phyloP scores from a whole-genome alignment of 495 filamentous ascomycete genomes.

The Xylaria nigripes region DNA sequence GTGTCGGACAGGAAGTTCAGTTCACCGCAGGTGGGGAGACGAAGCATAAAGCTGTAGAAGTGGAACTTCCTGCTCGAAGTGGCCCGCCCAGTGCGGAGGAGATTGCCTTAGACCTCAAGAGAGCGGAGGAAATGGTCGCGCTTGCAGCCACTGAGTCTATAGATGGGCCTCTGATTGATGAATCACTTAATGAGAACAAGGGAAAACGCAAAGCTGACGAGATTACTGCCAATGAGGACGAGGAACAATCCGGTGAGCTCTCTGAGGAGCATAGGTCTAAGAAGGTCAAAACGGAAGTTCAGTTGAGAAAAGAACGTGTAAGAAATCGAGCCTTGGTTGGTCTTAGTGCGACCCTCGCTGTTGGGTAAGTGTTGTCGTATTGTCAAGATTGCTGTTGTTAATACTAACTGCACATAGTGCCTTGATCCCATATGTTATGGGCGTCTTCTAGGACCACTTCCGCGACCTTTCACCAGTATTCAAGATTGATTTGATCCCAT shows the following conservation, averaged over 20 bases:
- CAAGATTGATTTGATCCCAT: slow-evolving; percentile 3
- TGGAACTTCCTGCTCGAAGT: slow-evolving; percentile 52
- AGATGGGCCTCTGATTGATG: slow-evolving; percentile 21
- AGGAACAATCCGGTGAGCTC: slow-evolving; percentile 39
- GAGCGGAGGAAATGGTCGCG: slow-evolving; percentile 85
- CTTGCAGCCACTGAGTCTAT: slow-evolving; percentile 57
- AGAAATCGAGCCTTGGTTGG: slow-evolving; percentile 77
- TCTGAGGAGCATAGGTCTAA: slow-evolving; percentile 56
- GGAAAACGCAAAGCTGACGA: slow-evolving; percentile 81
- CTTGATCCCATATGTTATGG: slow-evolving; percentile 48
- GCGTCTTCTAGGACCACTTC: slow-evolving; percentile 28
- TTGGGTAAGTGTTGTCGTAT: slow-evolving; percentile 63
- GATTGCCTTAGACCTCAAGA: slow-evolving; percentile 69
- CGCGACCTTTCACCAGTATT: not conserved
- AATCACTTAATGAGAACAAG: slow-evolving; percentile 35
- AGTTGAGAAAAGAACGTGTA: slow-evolving; percentile 74
- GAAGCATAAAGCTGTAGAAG: slow-evolving; percentile 66
- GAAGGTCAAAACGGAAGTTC: slow-evolving; percentile 59
- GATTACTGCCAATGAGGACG: slow-evolving; percentile 38
- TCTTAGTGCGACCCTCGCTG: slow-evolving; percentile 70
- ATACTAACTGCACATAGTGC: slow-evolving; percentile 35
- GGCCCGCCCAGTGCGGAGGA: slow-evolving; percentile 67
- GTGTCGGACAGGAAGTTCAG: slow-evolving; percentile 59
- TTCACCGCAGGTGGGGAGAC: slow-evolving; percentile 58
- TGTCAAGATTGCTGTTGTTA: slow-evolving; percentile 1